These are phyloP conservation scores for Cyclotella choctawhatcheeana DNA, from an alignment of 108 stramenopile species.

Conservation along the genomic window DNA sequence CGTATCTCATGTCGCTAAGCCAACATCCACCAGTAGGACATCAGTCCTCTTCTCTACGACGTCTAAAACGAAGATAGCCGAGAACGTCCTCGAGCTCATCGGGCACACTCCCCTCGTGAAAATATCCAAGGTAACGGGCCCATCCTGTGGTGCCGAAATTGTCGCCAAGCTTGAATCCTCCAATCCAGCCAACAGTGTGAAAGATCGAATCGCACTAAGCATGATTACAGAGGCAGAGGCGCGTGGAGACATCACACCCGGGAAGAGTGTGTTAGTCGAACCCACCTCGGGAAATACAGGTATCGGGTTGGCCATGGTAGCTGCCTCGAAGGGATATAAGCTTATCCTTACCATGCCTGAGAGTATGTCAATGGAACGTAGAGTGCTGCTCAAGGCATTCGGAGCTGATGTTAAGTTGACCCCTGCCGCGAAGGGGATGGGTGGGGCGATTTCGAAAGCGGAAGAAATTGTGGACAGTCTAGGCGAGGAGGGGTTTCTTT, in stretches of 20 bases:
- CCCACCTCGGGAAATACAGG: constrained; percentile 94
- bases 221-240: constrained; percentile 90
- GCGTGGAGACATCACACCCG: constrained; percentile 81
- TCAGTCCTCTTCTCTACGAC: constrained; percentile 25
- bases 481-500: constrained; percentile 63
- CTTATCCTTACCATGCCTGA: constrained; percentile 91
- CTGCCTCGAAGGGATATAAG: constrained; percentile 88
- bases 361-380: constrained; percentile 89
- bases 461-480: constrained; percentile 64
- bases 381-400: constrained; percentile 81
- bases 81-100: constrained; percentile 83
- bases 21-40: constrained; percentile 2
- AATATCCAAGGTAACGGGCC: constrained; percentile 59
- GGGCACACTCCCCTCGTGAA: constrained; percentile 87
- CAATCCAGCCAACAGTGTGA: constrained; percentile 90
- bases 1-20: not conserved
- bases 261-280: constrained; percentile 80
- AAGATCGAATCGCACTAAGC: constrained; percentile 85
- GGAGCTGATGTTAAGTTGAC: constrained; percentile 84
- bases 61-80: constrained; percentile 76
- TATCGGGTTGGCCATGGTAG: constrained; percentile 91
- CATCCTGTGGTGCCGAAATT: constrained; percentile 79
- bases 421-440: constrained; percentile 85
- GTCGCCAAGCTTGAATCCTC: constrained; percentile 85
- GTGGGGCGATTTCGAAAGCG: constrained; percentile 78